Base-by-base conservation (phyloP, 108 stramenopile species). In the Pseudonitzschia pungens region DNA sequence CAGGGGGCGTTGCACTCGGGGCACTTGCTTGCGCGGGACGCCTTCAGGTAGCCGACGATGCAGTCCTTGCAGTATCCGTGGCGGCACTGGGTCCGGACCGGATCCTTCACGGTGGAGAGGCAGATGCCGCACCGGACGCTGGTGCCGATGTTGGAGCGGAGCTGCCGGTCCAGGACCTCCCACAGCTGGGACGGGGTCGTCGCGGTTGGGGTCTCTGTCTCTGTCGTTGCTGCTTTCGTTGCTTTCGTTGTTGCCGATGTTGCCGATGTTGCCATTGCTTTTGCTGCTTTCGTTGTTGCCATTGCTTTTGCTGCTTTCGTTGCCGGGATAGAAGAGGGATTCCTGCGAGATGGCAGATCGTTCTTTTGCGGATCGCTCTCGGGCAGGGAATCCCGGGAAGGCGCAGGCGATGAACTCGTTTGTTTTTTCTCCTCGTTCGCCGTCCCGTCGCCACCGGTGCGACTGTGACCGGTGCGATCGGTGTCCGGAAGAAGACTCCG, bases 31-130 rank as follows among this genome's bases (percentile, higher is more conserved):
- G 33, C 22, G 32, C 45, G 51, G 62, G 29, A 36, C 28, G 60
- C 22, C 45, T 51, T 28, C 55, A 66, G 60, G 59, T 73, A 64
- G 45, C 69, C 60, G 21, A 41, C 41, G 50, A 92, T 78, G 66
- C 91, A 92, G 0, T 26, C 45, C 28, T 70, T 53, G 68, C 91
- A 92, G 74, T 80, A 92, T 40, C 77, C 85, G 73, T 92, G 91
- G 65, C 77, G 77, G 65, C 91, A 92, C 55, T 84, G 82, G 9
- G 78, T 79, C 3, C 73, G 68, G 10, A 56, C 42, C 12, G 78
- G 78, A 32, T 66, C 45, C 20, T 32, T 59, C 14, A 79, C 31
- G 36, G 78, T 79, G 0, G 64, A 71, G 4, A 79, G 43, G 69
- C 78, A 79, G 65, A 79, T 79, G 24, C 78, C 78, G 43, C 78